These are phyloP conservation scores for Fusarium nodosum DNA, from an alignment of 2,329 filamentous ascomycete species.

Conservation along the genomic window DNA sequence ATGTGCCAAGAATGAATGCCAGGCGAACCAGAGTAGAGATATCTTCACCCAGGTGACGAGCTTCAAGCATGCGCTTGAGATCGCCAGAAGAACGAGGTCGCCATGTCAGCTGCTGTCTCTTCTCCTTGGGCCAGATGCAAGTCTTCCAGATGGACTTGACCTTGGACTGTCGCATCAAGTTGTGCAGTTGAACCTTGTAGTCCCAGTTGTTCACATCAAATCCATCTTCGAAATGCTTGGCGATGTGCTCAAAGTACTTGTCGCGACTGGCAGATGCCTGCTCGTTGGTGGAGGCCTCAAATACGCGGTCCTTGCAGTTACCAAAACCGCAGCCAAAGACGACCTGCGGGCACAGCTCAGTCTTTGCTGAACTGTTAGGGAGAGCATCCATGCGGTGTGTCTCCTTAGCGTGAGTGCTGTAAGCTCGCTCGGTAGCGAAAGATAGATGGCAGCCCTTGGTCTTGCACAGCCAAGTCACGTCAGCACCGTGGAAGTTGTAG, in stretches of 20 bases:
- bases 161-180: slow-evolving; percentile 59
- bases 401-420: slow-evolving; percentile 60
- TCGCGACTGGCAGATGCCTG: slow-evolving; percentile 57
- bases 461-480: slow-evolving; percentile 60
- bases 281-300: slow-evolving; percentile 56
- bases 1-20: slow-evolving; percentile 60
- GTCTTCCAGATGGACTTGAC: slow-evolving; percentile 62
- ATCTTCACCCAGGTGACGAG: slow-evolving; percentile 59
- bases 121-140: slow-evolving; percentile 61
- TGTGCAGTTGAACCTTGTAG: slow-evolving; percentile 60
- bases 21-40: slow-evolving; percentile 59
- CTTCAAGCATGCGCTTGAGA: slow-evolving; percentile 61
- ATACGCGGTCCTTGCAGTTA: slow-evolving; percentile 59
- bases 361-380: slow-evolving; percentile 58
- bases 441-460: slow-evolving; percentile 59
- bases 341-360: slow-evolving; percentile 59
- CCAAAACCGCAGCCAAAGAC: slow-evolving; percentile 61
- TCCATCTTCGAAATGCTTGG: slow-evolving; percentile 62
- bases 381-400: slow-evolving; percentile 59
- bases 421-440: slow-evolving; percentile 62
- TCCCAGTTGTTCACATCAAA: slow-evolving; percentile 60
- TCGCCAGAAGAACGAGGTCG: slow-evolving; percentile 59
- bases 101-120: slow-evolving; percentile 58
- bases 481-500: slow-evolving; percentile 62
- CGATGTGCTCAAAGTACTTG: slow-evolving; percentile 63